Evolutionary conservation across 108 stramenopile genomes (phyloP), one percentile per base, ranked within the genome.

Genomic region (Cylindrotheca closterium): DNA sequence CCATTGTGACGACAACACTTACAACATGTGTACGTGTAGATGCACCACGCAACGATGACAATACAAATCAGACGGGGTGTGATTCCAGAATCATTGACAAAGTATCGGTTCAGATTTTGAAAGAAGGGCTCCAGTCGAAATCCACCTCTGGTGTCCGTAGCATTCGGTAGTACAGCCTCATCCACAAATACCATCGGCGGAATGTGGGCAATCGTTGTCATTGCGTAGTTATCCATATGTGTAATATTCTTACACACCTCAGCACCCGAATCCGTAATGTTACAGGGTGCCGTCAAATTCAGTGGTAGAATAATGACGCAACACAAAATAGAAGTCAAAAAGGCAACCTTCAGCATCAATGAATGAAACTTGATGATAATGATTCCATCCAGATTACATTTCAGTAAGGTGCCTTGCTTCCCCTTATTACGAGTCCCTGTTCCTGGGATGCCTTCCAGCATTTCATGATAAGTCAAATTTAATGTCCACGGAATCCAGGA

Each of bases 321-420:
- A 61, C 81, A 82, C n/a, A 90, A 30, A 17, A 93, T 30, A 8
- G 76, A 68, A 21, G 75, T 83, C 7, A 85, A 17, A 8, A 77
- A 60, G 23, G 83, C 60, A 19, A 90, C 63, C 30, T 71, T 71
- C 32, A 88, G 57, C 54, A 86, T 86, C 1, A 88, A 34, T 4
- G 74, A 74, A 70, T 89, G 87, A 76, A 87, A 91, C 27, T 88
- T 74, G 25, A 91, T 61, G 49, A 89, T 26, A 34, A 94, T 76
- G 37, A 94, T 81, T 21, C 82, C 92, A 71, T 94, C 92, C 54
- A 94, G 52, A 65, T 88, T 94, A 42, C 82, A 81, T 8, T 70
- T 70, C 1, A 94, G 67, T 46, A 88, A 64, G 34, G 63, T 56
- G 1, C 89, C 92, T 0, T 58, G 58, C 81, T 77, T 73, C 19